Conservation (phyloP, 345 rosid species). For the rapeseed (Brassica napus) region DNA sequence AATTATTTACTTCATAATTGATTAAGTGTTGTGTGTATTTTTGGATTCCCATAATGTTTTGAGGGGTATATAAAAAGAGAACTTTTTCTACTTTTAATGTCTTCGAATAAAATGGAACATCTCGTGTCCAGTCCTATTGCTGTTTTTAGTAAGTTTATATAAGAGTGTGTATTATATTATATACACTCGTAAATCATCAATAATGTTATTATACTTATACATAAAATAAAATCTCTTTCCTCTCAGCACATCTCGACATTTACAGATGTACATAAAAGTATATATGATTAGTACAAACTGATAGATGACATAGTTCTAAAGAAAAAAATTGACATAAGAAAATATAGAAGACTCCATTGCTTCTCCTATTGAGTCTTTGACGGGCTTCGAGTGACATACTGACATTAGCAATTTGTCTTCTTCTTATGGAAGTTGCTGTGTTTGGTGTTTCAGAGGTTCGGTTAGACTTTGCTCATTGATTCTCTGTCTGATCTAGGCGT, state of each 20-base stretch:
- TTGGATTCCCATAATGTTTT: slow-evolving; percentile 43
- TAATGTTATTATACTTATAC: slow-evolving; percentile 21
- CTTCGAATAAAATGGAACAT: slow-evolving; percentile 30
- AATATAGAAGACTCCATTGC: too few species aligned
- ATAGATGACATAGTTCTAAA: not conserved
- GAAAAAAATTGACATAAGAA: too few species aligned
- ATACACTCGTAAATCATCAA: slow-evolving; percentile 21
- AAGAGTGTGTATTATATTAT: slow-evolving; percentile 6
- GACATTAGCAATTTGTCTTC: too few species aligned
- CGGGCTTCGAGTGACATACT: too few species aligned
- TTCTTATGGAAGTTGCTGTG: too few species aligned
- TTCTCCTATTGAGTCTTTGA: too few species aligned
- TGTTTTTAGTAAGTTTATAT: slow-evolving; percentile 18
- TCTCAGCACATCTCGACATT: not conserved
- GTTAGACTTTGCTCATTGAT: too few species aligned
- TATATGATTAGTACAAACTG: not conserved
- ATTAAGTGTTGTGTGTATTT: slow-evolving; percentile 36
- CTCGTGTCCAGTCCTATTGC: slow-evolving; percentile 21
- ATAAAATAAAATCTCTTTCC: slow-evolving; percentile 25
- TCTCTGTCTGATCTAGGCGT: too few species aligned
- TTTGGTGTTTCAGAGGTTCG: too few species aligned
- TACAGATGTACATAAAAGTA: not conserved
- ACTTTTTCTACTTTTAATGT: slow-evolving; percentile 9
- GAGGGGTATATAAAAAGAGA: slow-evolving; percentile 41
- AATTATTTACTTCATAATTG: slow-evolving; percentile 34